Conservation (phyloP, 2,329 filamentous ascomycete species). For the Penicillium olsonii region DNA sequence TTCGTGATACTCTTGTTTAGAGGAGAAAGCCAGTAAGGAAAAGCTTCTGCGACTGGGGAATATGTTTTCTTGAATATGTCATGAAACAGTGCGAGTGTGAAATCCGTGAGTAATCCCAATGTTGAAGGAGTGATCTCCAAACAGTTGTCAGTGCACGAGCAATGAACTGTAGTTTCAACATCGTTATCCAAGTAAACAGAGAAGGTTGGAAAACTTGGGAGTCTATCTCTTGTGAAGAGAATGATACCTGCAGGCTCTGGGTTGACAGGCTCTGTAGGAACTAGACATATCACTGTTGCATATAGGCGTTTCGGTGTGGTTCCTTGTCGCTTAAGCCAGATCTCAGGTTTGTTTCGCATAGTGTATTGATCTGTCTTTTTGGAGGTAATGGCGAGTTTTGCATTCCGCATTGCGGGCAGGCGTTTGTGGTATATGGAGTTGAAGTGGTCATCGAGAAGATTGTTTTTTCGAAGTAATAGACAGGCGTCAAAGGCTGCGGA, state of each 20-base stretch:
- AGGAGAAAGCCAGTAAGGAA: conserved; percentile 85
- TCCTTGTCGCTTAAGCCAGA: conserved; percentile 63
- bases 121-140: conserved; percentile 38
- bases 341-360: conserved; percentile 75
- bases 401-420: conserved; percentile 83
- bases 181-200: conserved; percentile 71
- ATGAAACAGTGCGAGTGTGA: conserved; percentile 74
- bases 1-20: conserved; percentile 23
- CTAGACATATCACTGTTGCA: conserved; percentile 62
- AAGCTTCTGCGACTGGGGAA: conserved; percentile 59
- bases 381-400: conserved; percentile 74
- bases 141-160: conserved; percentile 45
- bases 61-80: conserved; percentile 91
- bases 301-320: conserved; percentile 57
- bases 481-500: conserved; percentile 88
- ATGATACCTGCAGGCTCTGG: conserved; percentile 65
- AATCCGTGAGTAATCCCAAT: conserved; percentile 63
- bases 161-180: conserved; percentile 59
- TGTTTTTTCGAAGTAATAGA: conserved; percentile 64
- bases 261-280: conserved; percentile 57
- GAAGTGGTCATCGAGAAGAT: conserved; percentile 72
- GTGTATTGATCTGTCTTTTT: conserved; percentile 73
- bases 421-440: conserved; percentile 71
- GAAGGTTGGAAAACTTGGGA: conserved; percentile 69
- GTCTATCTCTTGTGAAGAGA: conserved; percentile 65